Percentiles rank a stretch among this genome's conserved stretches.
phyloP scores from a whole-genome alignment of 2,329 filamentous ascomycete genomes.

The Falciphora oryzae region DNA sequence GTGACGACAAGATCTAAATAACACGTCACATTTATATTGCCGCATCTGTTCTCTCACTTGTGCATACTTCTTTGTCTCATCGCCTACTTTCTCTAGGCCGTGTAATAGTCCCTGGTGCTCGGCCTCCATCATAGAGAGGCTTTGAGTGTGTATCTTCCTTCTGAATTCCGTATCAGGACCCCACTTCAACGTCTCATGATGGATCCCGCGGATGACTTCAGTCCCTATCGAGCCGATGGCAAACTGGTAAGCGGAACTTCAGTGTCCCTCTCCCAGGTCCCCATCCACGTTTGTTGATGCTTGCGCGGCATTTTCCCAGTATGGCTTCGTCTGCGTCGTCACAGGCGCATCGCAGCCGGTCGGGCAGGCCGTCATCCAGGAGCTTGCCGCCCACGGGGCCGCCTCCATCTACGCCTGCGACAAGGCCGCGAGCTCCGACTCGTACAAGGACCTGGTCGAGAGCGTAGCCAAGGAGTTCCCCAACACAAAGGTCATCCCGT shows the following conservation, averaged over 20 bases:
- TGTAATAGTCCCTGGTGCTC: neutral
- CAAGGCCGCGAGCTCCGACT: slow-evolving; percentile 31
- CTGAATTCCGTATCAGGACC: neutral
- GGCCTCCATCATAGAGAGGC: neutral
- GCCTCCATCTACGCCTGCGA: slow-evolving; percentile 58
- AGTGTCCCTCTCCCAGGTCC: neutral
- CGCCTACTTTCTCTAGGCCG: neutral
- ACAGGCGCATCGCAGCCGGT: slow-evolving; percentile 56
- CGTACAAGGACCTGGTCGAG: slow-evolving; percentile 33
- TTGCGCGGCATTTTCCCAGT: slow-evolving; percentile 29
- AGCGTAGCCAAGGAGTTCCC: slow-evolving; percentile 37
- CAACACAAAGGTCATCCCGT: slow-evolving; percentile 55
- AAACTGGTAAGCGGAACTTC: slow-evolving; percentile 39
- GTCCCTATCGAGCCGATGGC: slow-evolving; percentile 50
- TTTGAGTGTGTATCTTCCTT: no score
- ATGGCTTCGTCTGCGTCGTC: slow-evolving; percentile 60
- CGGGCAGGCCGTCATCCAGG: slow-evolving; percentile 52
- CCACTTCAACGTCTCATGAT: slow-evolving; percentile 13
- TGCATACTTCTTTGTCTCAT: neutral
- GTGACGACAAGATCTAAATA: neutral
- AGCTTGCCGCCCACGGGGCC: slow-evolving; percentile 58
- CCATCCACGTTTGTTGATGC: neutral
- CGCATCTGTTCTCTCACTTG: neutral
- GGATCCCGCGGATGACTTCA: slow-evolving; percentile 41
- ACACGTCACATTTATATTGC: neutral